Evolutionary conservation across 192 early-diverging fungal species (phyloP), one percentile per base, ranked within the genome.

Genomic region (Pilaira anomala): DNA sequence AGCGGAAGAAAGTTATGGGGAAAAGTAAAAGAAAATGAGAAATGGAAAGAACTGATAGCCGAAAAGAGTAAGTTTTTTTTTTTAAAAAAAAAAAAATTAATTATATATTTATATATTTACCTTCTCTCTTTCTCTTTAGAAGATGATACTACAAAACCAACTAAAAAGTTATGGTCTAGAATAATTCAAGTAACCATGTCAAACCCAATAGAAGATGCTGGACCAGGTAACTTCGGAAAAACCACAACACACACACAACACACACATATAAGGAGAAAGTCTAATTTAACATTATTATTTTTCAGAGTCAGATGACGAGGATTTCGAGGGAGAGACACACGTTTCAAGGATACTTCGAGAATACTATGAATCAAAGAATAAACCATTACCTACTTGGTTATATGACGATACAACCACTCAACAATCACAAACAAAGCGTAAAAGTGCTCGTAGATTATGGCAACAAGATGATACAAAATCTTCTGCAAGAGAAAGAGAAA

Each of bases 261-360:
- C n/a, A n/a, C n/a, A n/a, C n/a, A n/a, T n/a, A n/a, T n/a, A 36
- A 36, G 33, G 33, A 36, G 33, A 36, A n/a, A 36, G 1, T 9
- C 33, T 36, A 36, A 36, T 36, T 36, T 36, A 36, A 42, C 16
- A 51, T 42, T 14, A 12, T 12, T 44, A 40, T 14, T 26, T 26
- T n/a, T 28, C 61, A 85, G 83, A 85, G 36, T 85, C 83, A n/a
- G 83, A 85, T 48, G 77, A 79, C 46, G 76, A 75, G 5, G 83
- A 77, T 45, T 65, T 65, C 44, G 78, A 85, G 48, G 80, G 78
- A 29, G 83, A 85, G 57, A 61, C 78, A 8, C 80, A 83, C 65
- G 77, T 85, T 16, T 66, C 75, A 8, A 73, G 80, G 19, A 61
- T 78, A 21, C 53, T 86, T n/a, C 72, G 82, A n/a, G 82, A 86